phyloP scores from a whole-genome alignment of 1,139 yeast genomes.

The Pichia sp. region DNA sequence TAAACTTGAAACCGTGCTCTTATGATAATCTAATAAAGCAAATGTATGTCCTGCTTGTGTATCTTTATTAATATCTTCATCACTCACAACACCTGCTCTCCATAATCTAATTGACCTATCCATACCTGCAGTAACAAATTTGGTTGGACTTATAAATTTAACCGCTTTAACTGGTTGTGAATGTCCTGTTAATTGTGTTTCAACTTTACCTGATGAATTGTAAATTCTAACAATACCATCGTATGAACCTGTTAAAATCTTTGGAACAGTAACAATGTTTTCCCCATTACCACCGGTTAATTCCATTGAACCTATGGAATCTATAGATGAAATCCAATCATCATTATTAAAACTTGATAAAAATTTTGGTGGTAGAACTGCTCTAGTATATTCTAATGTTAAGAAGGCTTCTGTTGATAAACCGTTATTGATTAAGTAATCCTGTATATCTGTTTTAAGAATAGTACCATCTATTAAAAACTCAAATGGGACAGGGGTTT shows the following conservation, averaged over 20 bases:
- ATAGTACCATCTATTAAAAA: constrained; percentile 82
- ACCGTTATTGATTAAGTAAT: constrained; percentile 69
- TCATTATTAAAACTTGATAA: constrained; percentile 85
- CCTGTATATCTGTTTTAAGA: constrained; percentile 71
- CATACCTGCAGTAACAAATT: constrained; percentile 80
- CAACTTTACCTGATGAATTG: constrained; percentile 77
- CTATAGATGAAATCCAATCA: constrained; percentile 90
- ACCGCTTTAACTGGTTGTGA: constrained; percentile 80
- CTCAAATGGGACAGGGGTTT: constrained; percentile 79
- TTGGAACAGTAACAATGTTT: constrained; percentile 35
- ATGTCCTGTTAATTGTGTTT: constrained; percentile 81
- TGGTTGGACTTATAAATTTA: constrained; percentile 66
- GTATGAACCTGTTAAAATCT: constrained; percentile 82
- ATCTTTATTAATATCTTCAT: constrained; percentile 43
- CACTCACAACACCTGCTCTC: constrained; percentile 57
- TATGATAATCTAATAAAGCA: constrained; percentile 85
- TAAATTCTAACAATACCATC: constrained; percentile 93
- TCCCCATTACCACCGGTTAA: constrained; percentile 25
- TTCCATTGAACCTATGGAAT: constrained; percentile 36
- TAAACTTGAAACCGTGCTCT: constrained; percentile 75
- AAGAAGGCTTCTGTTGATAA: constrained; percentile 77
- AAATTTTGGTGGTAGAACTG: constrained; percentile 88
- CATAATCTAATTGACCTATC: constrained; percentile 87
- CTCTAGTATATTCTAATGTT: constrained; percentile 82
- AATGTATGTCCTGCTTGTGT: constrained; percentile 68